Evolutionary conservation across 331 rosid genomes (phyloP).

Genomic region (Dryas integrifolia): DNA sequence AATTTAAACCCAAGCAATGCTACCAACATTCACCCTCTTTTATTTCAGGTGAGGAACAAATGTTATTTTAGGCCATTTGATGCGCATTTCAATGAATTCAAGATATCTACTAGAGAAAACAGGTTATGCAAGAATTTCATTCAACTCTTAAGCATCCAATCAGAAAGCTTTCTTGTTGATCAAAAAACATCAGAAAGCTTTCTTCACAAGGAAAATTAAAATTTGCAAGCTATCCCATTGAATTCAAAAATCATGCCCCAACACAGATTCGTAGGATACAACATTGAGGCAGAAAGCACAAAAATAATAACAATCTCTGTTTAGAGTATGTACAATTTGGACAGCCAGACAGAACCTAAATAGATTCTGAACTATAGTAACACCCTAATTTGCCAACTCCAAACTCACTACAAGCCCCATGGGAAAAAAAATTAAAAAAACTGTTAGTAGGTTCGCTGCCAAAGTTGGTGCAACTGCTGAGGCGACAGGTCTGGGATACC

Average conservation of each 20-base stretch:
- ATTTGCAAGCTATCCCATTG: constrained; percentile 17
- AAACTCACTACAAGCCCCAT: constrained; percentile 30
- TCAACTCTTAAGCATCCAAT: background rate
- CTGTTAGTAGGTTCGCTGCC: constrained; percentile 41
- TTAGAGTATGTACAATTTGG: constrained; percentile 56
- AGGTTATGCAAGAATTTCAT: background rate
- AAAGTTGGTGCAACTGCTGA: constrained; percentile 44
- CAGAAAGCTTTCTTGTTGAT: constrained; percentile 3
- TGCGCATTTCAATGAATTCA: background rate
- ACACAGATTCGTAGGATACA: constrained; percentile 10
- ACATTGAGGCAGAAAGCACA: constrained; percentile 20
- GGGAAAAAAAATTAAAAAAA: background rate
- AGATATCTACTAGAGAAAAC: background rate
- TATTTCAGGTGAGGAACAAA: constrained; percentile 6
- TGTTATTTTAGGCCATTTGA: background rate
- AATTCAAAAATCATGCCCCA: constrained; percentile 27
- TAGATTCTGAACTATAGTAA: constrained; percentile 11
- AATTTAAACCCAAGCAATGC: constrained; percentile 18
- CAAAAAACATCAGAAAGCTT: background rate
- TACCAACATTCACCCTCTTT: constrained; percentile 13
- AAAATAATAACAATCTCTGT: constrained; percentile 21
- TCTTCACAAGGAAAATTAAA: constrained; percentile 7
- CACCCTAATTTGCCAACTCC: constrained; percentile 36
- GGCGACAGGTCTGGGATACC: constrained; percentile 35
- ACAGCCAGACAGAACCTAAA: constrained; percentile 27